Evolutionary conservation across 768 basidiomycete genomes (phyloP), one percentile per base, ranked within the genome.

Genomic region (Phaeolepiota aurea): DNA sequence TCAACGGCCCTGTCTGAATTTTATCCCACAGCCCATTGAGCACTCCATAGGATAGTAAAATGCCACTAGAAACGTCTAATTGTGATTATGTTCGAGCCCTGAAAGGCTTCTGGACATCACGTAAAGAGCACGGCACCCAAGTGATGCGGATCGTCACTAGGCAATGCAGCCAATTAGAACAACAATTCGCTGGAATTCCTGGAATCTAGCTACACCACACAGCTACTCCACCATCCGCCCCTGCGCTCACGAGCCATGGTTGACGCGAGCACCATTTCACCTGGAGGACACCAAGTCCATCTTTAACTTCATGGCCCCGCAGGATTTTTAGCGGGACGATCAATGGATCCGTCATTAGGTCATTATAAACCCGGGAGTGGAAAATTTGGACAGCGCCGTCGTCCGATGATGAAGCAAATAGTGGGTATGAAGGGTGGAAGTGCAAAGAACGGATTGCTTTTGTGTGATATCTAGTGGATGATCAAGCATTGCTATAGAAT

Each of bases 241-340:
- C 96, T 25, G 84, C 82, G 52, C 85, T 90, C 44, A 92, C 71
- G 28, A 96, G 72, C 96, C 94, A 98, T 40, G 94, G 92, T 46
- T 92, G 82, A 47, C 77, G 77, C 51, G 70, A 77, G 44, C 84
- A 86, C 94, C 96, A 99, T 57, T 72, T 79, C 43, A 93, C 68
- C 54, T 91, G 87, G 44, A 98, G 70, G 40, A 97, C 93, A 28
- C 96, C 96, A 16, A 98, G 72, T 1, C 86, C 87, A 20, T 93
- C 89, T 44, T 64, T 75, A 40, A 97, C 65, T 33, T 75, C 68
- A 60, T 98, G 96, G n/a, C 93, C 96, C 22, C 87, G 72, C 34
- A 99, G 71, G 39, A 98, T 94, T 64, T 98, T 98, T 54, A 99
- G 68, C 14, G 96, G 96, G 1, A 99, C 94, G 52, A 99, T 97